Conservation (phyloP, 371 early-diverging fungal species). For the Mortierella sp. region DNA sequence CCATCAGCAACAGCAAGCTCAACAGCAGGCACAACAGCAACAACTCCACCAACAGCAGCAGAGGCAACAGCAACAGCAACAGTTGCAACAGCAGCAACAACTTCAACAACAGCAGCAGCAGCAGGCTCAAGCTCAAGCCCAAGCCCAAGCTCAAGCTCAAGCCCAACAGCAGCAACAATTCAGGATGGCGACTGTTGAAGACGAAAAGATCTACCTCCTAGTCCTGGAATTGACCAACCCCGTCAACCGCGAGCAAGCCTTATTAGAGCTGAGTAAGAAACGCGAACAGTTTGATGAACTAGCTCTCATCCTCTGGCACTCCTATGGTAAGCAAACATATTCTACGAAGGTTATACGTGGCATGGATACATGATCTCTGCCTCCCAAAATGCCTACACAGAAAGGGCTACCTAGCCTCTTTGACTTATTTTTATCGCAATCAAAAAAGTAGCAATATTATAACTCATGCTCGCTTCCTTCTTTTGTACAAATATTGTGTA, state of each 20-base stretch:
- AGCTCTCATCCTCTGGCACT: slow-evolving; percentile 96
- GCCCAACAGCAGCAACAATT: slow-evolving; percentile 44
- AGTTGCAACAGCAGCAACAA: background rate
- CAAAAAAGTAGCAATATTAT: background rate
- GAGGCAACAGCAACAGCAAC: slow-evolving; percentile 24
- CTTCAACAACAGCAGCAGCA: slow-evolving; percentile 3
- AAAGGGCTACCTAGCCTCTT: background rate
- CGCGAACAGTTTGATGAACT: slow-evolving; percentile 96
- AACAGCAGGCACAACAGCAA: slow-evolving; percentile 23
- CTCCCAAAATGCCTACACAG: too few species aligned
- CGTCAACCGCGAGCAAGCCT: slow-evolving; percentile 87
- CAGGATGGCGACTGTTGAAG: slow-evolving; percentile 71
- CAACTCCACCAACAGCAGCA: slow-evolving; percentile 34
- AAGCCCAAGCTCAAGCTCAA: slow-evolving; percentile 2
- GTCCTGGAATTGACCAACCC: slow-evolving; percentile 91
- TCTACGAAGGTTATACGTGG: background rate
- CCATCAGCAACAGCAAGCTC: slow-evolving; percentile 34
- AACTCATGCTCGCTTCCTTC: background rate
- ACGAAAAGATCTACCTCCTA: slow-evolving; percentile 90
- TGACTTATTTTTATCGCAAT: background rate
- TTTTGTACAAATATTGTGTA: slow-evolving; percentile 28
- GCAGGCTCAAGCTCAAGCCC: background rate
- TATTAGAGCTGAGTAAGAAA: slow-evolving; percentile 93
- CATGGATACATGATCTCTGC: background rate
- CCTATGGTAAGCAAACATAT: slow-evolving; percentile 78